Conservation (phyloP, 768 basidiomycete genomes). For the Amanita molliuscula region DNA sequence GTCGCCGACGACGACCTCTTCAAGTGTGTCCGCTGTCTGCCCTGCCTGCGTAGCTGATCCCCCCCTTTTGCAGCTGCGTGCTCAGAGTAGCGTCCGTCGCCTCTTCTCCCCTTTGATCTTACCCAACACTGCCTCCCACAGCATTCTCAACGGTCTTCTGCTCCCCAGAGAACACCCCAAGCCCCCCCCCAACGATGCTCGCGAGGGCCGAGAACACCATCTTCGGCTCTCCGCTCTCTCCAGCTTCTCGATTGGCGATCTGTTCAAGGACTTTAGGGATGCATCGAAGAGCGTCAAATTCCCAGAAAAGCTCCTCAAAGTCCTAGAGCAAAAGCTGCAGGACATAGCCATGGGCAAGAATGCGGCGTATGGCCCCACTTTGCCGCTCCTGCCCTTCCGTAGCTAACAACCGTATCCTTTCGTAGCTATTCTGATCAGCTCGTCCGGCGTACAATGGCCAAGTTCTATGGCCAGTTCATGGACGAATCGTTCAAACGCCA, state of each 20-base stretch:
- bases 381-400: background rate
- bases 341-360: constrained; percentile 93
- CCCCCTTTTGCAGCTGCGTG: constrained; percentile 44
- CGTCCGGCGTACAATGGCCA: constrained; percentile 81
- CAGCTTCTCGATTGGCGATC: constrained; percentile 59
- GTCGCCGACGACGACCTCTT: constrained; percentile 82
- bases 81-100: constrained; percentile 73
- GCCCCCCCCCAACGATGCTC: constrained; percentile 23
- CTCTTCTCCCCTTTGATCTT: constrained; percentile 8
- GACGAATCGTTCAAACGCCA: constrained; percentile 78
- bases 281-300: constrained; percentile 84
- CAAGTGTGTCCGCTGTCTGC: constrained; percentile 38
- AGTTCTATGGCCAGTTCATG: constrained; percentile 86
- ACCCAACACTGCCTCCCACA: constrained; percentile 19
- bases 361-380: constrained; percentile 50
- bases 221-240: constrained; percentile 63
- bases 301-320: constrained; percentile 88
- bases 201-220: constrained; percentile 50
- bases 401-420: background rate
- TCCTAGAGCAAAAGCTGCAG: constrained; percentile 82
- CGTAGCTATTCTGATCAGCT: constrained; percentile 82
- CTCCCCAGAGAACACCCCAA: constrained; percentile 41
- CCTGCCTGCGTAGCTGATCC: constrained; percentile 8
- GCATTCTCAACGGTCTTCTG: constrained; percentile 64
- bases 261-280: constrained; percentile 72